Evolutionary conservation across 495 filamentous ascomycete genomes (phyloP).

Genomic region (Poronia punctata): DNA sequence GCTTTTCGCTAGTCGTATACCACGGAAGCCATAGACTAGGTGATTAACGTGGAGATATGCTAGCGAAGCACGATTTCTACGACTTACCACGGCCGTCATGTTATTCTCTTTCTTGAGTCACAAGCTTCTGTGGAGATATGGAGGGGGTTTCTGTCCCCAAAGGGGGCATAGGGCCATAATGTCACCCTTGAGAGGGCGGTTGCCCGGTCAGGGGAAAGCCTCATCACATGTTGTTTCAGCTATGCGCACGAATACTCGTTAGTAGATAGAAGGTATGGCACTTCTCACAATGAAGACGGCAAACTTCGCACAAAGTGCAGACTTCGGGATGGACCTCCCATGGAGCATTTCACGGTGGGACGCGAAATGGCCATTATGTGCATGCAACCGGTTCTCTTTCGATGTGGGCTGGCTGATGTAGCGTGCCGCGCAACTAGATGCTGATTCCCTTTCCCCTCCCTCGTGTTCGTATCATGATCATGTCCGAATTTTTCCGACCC

Average conservation of each 20-base stretch:
- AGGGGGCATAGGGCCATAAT: too few relatives aligned
- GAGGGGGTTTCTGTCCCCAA: too few relatives aligned
- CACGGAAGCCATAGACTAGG: constrained; percentile 57
- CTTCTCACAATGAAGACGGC: constrained; percentile 3
- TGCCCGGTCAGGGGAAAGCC: too few relatives aligned
- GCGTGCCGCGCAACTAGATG: constrained; percentile 22
- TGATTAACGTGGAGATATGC: constrained; percentile 70
- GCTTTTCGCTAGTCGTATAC: constrained; percentile 72
- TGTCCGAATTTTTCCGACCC: not conserved
- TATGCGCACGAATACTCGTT: constrained; percentile 2
- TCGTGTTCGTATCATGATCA: not conserved
- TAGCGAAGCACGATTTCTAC: constrained; percentile 36
- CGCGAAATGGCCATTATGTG: constrained; percentile 57
- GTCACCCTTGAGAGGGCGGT: too few relatives aligned
- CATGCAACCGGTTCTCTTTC: constrained; percentile 35
- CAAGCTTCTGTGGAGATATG: too few relatives aligned
- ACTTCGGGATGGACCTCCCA: constrained; percentile 57
- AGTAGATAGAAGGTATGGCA: constrained; percentile 4
- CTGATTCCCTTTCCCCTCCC: constrained; percentile 1
- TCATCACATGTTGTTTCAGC: not conserved
- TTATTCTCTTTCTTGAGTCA: not conserved
- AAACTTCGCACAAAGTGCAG: constrained; percentile 14
- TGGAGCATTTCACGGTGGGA: constrained; percentile 54
- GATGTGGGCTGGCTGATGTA: constrained; percentile 6
- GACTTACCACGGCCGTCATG: constrained; percentile 1